Conservation (phyloP, 106 monocot species). For the Apostasia shenzhenica region DNA sequence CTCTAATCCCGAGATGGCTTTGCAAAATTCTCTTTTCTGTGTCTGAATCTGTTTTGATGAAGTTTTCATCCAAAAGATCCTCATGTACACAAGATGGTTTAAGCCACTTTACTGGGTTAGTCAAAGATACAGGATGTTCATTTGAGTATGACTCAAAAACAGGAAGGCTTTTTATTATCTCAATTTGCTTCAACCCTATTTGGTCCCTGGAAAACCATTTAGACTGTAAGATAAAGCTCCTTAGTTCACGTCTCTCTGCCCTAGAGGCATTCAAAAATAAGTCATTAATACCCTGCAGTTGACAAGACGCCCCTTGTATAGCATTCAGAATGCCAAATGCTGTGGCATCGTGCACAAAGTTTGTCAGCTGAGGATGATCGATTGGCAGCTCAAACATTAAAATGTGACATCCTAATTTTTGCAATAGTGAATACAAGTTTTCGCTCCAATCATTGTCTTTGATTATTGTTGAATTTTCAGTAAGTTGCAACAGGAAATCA, state of each 20-base stretch:
- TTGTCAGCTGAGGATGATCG: constrained; percentile 77
- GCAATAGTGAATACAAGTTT: constrained; percentile 70
- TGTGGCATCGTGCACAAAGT: constrained; percentile 79
- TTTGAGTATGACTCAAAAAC: constrained; percentile 77
- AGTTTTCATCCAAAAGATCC: constrained; percentile 75
- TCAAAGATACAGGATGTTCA: constrained; percentile 48
- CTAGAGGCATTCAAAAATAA: constrained; percentile 57
- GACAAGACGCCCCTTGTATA: constrained; percentile 40
- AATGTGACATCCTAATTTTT: constrained; percentile 74
- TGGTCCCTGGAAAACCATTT: constrained; percentile 81
- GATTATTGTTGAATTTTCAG: constrained; percentile 66
- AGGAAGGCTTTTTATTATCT: constrained; percentile 77
- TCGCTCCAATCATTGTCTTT: constrained; percentile 93
- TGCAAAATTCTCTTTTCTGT: constrained; percentile 67
- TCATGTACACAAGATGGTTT: constrained; percentile 74
- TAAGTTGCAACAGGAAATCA: constrained; percentile 57
- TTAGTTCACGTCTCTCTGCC: constrained; percentile 80
- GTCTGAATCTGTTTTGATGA: constrained; percentile 73
- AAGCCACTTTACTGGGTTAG: constrained; percentile 72
- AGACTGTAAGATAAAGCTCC: constrained; percentile 88
- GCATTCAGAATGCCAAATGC: constrained; percentile 81
- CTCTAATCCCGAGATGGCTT: constrained; percentile 49
- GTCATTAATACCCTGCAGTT: constrained; percentile 25
- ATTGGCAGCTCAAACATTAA: constrained; percentile 58
- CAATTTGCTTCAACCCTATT: constrained; percentile 38